phyloP scores from a whole-genome alignment of 306 rosid species.

The cucumber (Cucumis sativus) region DNA sequence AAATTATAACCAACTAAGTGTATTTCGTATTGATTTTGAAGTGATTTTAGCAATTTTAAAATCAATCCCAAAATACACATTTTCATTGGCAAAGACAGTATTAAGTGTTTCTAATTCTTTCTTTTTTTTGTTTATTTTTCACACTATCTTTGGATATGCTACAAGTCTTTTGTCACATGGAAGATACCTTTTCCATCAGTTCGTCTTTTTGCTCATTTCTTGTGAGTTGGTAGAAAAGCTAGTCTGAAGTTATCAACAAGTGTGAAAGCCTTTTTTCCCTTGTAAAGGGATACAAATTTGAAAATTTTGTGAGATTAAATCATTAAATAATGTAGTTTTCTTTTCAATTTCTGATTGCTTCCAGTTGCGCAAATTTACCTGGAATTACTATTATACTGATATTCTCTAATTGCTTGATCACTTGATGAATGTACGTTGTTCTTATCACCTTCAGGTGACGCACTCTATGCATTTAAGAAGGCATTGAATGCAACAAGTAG shows the following conservation, averaged over 20 bases:
- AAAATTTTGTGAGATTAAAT: neutral
- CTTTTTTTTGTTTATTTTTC: neutral
- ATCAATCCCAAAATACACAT: neutral
- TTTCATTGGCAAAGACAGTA: neutral
- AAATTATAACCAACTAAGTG: no score
- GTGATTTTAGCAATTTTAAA: no score
- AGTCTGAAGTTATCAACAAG: neutral
- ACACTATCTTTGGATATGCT: neutral
- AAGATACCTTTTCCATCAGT: neutral
- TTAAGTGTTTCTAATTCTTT: neutral
- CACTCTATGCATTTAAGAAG: conserved; percentile 41
- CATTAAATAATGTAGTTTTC: neutral
- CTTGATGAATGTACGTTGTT: conserved; percentile 10
- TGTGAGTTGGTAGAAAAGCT: neutral
- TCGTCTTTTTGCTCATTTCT: neutral
- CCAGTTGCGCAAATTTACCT: neutral
- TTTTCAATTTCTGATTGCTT: neutral
- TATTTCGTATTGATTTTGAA: no score
- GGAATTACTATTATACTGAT: neutral
- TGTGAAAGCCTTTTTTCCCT: neutral
- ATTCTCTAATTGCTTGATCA: conserved; percentile 8
- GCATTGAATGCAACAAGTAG: conserved; percentile 48
- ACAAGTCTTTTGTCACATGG: neutral
- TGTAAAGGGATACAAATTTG: neutral
- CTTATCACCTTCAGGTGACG: conserved; percentile 58